A percentile compares a stretch with the other conserved stretches of the same genome.
Conservation (phyloP, 2,329 filamentous ascomycete genomes). For the Byssochlamys sp. region DNA sequence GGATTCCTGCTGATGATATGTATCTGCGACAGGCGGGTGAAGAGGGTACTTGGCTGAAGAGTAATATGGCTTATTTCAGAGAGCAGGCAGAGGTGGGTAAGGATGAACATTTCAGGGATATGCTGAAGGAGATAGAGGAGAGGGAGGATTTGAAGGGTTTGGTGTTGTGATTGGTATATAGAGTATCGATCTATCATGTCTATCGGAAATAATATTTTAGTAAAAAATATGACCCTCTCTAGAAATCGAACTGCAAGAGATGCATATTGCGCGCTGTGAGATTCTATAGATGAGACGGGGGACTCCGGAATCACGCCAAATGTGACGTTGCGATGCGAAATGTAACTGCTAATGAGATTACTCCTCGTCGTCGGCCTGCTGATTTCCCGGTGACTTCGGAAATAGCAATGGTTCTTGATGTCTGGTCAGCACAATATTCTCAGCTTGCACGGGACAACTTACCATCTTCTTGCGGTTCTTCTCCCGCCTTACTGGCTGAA, state of each 20-base stretch:
- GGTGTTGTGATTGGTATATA: background rate
- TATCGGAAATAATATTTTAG: no score
- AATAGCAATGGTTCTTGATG: background rate
- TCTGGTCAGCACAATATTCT: background rate
- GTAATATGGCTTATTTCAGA: constrained; percentile 11
- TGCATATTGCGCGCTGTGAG: no score
- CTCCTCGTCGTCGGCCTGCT: background rate
- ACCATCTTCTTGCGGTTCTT: background rate
- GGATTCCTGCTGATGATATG: background rate
- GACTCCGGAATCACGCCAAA: no score
- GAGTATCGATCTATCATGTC: no score
- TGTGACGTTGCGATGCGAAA: no score
- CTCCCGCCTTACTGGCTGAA: background rate
- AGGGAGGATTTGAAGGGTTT: constrained; percentile 6
- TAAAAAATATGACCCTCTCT: no score
- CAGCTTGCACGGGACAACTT: background rate
- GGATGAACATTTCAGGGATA: constrained; percentile 5
- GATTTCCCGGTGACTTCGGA: background rate
- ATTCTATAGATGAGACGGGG: no score
- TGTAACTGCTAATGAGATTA: background rate
- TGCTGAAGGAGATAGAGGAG: constrained; percentile 6
- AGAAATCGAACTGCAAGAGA: no score
- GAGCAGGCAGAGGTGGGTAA: constrained; percentile 4
- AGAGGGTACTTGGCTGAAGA: constrained; percentile 10
- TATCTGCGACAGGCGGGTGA: constrained; percentile 7